phyloP scores from a whole-genome alignment of 31 red algal genomes.

The Asparagopsis taxiformis region DNA sequence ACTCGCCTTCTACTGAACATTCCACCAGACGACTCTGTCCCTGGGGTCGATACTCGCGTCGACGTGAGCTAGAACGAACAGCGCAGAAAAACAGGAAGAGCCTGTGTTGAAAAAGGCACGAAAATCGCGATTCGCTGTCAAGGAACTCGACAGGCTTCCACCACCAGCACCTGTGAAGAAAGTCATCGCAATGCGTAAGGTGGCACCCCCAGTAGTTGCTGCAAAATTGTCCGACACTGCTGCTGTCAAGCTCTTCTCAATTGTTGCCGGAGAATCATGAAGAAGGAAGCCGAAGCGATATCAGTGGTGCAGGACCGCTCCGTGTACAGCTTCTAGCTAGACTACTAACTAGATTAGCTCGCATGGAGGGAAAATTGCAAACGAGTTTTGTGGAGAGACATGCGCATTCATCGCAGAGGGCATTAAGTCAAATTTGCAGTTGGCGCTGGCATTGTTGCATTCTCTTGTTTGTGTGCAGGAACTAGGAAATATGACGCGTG shows the following conservation, averaged over 20 bases:
- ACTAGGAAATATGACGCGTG: neutral
- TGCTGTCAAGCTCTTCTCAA: slow-evolving; percentile 10
- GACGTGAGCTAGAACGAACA: neutral
- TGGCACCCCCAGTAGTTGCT: slow-evolving; percentile 45
- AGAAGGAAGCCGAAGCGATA: slow-evolving; percentile 39
- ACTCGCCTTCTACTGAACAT: slow-evolving; percentile 58
- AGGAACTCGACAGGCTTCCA: slow-evolving; percentile 1
- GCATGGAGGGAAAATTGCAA: slow-evolving; percentile 19
- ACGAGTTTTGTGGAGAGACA: slow-evolving; percentile 56
- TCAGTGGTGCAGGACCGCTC: slow-evolving; percentile 60
- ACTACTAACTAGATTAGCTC: slow-evolving; percentile 37
- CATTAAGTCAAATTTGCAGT: slow-evolving; percentile 5
- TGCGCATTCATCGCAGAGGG: slow-evolving; percentile 46
- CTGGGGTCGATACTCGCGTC: slow-evolving; percentile 17
- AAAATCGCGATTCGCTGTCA: slow-evolving; percentile 57
- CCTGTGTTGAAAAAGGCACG: slow-evolving; percentile 33
- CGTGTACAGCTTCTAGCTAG: slow-evolving; percentile 54
- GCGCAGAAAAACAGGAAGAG: slow-evolving; percentile 12
- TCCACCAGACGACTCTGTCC: slow-evolving; percentile 52
- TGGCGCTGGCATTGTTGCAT: slow-evolving; percentile 60
- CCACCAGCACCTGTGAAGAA: slow-evolving; percentile 33
- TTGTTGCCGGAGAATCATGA: slow-evolving; percentile 59
- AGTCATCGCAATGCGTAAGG: slow-evolving; percentile 46
- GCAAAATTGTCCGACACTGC: slow-evolving; percentile 24
- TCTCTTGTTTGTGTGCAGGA: slow-evolving; percentile 14